phyloP scores from a whole-genome alignment of 1,284 basidiomycete species.

The Trametes versicolor region DNA sequence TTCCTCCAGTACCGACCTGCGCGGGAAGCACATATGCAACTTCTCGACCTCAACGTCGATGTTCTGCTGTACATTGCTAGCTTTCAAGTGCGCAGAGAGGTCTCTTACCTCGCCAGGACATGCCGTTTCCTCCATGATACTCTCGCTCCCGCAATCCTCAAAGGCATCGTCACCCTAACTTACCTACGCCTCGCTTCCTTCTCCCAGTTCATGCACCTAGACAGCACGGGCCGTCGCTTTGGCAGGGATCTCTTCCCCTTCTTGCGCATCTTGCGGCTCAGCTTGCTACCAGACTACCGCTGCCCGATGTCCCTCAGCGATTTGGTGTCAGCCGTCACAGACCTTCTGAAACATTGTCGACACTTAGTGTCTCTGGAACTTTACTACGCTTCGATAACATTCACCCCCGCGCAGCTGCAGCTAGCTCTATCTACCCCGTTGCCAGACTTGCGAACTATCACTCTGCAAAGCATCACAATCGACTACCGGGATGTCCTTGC shows the following conservation, averaged over 20 bases:
- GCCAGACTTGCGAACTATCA: neutral
- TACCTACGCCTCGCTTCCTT: neutral
- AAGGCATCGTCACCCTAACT: neutral
- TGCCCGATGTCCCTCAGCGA: neutral
- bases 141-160: neutral
- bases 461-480: neutral
- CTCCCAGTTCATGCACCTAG: neutral
- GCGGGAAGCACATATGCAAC: neutral
- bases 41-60: slow-evolving; percentile 4
- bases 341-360: neutral
- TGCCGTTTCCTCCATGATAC: neutral
- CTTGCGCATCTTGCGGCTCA: neutral
- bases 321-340: neutral
- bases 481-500: slow-evolving; percentile 1
- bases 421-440: neutral
- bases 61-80: neutral
- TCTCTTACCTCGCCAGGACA: slow-evolving; percentile 1
- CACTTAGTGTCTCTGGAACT: neutral
- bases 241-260: neutral
- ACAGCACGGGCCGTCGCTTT: neutral
- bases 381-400: neutral
- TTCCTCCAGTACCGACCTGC: neutral
- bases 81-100: neutral
- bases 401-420: slow-evolving; percentile 1
- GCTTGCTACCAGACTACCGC: neutral